Conservation (phyloP, 768 basidiomycete genomes). For the Tylopilus felleus region DNA sequence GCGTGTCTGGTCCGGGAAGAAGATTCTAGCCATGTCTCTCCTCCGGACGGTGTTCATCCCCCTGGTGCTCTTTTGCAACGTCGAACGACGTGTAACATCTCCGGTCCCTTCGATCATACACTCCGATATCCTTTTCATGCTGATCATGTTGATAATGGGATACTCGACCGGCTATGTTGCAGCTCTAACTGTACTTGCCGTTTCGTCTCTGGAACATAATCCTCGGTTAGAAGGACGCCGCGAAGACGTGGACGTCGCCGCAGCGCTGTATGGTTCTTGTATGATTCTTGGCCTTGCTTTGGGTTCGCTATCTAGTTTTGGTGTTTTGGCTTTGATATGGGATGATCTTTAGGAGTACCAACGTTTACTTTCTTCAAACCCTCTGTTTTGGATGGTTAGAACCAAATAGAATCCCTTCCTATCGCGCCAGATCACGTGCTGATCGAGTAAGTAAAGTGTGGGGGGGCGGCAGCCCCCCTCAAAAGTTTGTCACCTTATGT, state of each 20-base stretch:
- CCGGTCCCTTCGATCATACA: slow-evolving; percentile 47
- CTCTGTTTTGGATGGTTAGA: no score
- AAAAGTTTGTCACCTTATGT: no score
- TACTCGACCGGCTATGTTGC: slow-evolving; percentile 75
- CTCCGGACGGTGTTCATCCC: slow-evolving; percentile 1
- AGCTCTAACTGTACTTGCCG: slow-evolving; percentile 76
- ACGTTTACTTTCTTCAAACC: not conserved
- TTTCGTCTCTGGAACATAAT: slow-evolving; percentile 47
- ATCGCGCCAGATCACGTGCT: not conserved
- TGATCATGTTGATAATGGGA: slow-evolving; percentile 67
- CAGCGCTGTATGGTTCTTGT: slow-evolving; percentile 74
- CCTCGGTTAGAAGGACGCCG: slow-evolving; percentile 56
- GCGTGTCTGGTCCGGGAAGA: slow-evolving; percentile 41
- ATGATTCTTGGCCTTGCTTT: slow-evolving; percentile 70
- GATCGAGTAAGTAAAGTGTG: slow-evolving; percentile 32
- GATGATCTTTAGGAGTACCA: not conserved
- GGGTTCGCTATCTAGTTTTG: slow-evolving; percentile 79
- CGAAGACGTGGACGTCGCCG: slow-evolving; percentile 84
- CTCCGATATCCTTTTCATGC: slow-evolving; percentile 74
- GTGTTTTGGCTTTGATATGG: slow-evolving; percentile 55
- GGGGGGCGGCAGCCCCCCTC: no score
- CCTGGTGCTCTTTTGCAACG: slow-evolving; percentile 40
- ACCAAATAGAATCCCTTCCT: no score
- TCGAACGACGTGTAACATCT: slow-evolving; percentile 46
- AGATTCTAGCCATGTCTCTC: slow-evolving; percentile 3